phyloP scores from a whole-genome alignment of 257 asterid species.

The Eustoma russellianum region DNA sequence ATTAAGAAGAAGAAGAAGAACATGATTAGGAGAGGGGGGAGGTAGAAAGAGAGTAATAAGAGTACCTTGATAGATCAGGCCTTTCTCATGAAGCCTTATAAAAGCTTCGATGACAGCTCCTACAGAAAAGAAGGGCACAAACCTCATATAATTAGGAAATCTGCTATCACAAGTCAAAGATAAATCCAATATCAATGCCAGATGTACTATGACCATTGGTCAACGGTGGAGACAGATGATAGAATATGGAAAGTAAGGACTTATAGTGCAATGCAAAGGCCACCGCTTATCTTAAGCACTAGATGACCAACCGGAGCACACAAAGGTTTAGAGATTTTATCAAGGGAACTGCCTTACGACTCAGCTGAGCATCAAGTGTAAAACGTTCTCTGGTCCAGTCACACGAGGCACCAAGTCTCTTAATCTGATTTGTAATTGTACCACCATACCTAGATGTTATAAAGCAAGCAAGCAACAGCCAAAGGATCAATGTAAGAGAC shows the following conservation, averaged over 20 bases:
- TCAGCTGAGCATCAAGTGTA: constrained; percentile 91
- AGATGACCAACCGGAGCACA: constrained; percentile 10
- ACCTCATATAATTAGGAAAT: not conserved
- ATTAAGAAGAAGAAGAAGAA: too few relatives aligned
- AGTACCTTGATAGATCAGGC: constrained; percentile 87
- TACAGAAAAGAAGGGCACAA: constrained; percentile 30
- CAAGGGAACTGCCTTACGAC: constrained; percentile 70
- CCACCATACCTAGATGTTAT: constrained; percentile 80
- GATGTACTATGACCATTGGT: not conserved
- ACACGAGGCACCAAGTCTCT: constrained; percentile 99
- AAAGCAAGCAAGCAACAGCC: constrained; percentile 16
- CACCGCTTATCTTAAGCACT: constrained; percentile 6
- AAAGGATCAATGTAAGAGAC: not conserved
- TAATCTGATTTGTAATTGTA: constrained; percentile 90
- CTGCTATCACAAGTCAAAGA: not conserved
- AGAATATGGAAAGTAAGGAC: not conserved
- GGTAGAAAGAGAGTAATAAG: not conserved
- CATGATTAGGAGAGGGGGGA: not conserved
- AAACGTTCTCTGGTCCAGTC: constrained; percentile 95
- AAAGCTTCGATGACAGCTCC: constrained; percentile 96
- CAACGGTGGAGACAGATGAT: not conserved
- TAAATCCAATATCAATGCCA: not conserved
- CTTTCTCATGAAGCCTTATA: constrained; percentile 93
- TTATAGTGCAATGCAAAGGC: not conserved
- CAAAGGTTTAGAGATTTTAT: constrained; percentile 36